phyloP scores from a whole-genome alignment of 2,329 filamentous ascomycete genomes.

The Camillea tinctor region DNA sequence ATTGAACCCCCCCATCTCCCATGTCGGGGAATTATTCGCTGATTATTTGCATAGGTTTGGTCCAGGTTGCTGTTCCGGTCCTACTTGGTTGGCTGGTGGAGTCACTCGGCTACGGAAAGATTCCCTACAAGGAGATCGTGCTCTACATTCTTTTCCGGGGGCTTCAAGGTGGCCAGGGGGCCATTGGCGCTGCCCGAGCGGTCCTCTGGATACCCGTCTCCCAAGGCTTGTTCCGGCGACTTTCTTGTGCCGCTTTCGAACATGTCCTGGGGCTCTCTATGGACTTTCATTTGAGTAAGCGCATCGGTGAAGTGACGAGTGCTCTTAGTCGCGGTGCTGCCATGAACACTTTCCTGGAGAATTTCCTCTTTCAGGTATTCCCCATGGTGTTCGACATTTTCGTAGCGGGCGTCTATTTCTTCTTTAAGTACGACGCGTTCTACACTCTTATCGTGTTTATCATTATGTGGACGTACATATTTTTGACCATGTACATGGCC shows the following conservation, averaged over 20 bases:
- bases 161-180: slow-evolving; percentile 46
- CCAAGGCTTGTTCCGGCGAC: slow-evolving; percentile 41
- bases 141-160: slow-evolving; percentile 45
- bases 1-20: too few species aligned
- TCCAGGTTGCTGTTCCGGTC: slow-evolving; percentile 34
- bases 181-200: slow-evolving; percentile 40
- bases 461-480: slow-evolving; percentile 50
- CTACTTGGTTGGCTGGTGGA: slow-evolving; percentile 43
- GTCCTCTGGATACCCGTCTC: slow-evolving; percentile 49
- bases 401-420: slow-evolving; percentile 47
- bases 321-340: slow-evolving; percentile 47
- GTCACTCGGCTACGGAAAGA: slow-evolving; percentile 38
- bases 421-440: slow-evolving; percentile 45
- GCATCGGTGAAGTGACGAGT: slow-evolving; percentile 50
- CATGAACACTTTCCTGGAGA: slow-evolving; percentile 49
- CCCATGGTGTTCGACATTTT: slow-evolving; percentile 51
- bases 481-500: slow-evolving; percentile 50
- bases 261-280: slow-evolving; percentile 47
- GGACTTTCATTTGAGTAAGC: slow-evolving; percentile 51
- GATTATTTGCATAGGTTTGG: too few species aligned
- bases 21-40: too few species aligned
- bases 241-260: slow-evolving; percentile 46
- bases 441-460: slow-evolving; percentile 48
- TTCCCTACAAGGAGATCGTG: slow-evolving; percentile 42
- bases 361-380: slow-evolving; percentile 48